A percentile compares a stretch with the other conserved stretches of the same genome.
These are phyloP conservation scores for Neckera pumila DNA, from an alignment of 225 moss, liverwort and hornwort species.

Conservation along the genomic window DNA sequence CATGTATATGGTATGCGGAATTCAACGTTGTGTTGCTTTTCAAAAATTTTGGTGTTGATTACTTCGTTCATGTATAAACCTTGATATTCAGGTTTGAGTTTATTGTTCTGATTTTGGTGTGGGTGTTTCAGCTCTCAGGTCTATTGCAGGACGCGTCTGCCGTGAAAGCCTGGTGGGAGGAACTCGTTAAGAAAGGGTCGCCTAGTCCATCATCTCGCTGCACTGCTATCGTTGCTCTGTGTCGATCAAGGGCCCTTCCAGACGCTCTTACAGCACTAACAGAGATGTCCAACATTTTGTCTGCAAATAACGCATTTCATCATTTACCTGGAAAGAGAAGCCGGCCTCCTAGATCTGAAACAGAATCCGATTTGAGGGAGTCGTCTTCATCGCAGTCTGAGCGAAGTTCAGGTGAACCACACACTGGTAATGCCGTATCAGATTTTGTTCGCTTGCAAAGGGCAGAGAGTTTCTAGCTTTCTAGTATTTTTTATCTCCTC, in stretches of 20 bases:
- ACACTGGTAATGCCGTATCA: background rate
- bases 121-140: conserved; percentile 71
- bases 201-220: conserved; percentile 75
- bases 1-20: background rate
- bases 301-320: conserved; percentile 29
- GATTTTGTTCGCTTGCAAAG: background rate
- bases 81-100: background rate
- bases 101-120: background rate
- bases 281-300: conserved; percentile 57
- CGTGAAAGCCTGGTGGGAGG: conserved; percentile 65
- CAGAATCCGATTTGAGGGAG: conserved; percentile 4
- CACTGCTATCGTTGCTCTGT: conserved; percentile 71
- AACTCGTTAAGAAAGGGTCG: conserved; percentile 33
- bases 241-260: conserved; percentile 70
- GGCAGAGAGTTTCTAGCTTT: background rate
- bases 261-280: conserved; percentile 63
- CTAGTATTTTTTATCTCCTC: background rate
- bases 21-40: background rate
- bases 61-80: background rate
- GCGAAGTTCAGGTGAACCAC: conserved; percentile 1
- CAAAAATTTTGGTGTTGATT: background rate
- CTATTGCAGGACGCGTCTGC: conserved; percentile 51
- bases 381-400: background rate
- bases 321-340: conserved; percentile 42
- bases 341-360: conserved; percentile 30